Base-by-base conservation (phyloP, 169 alveolate species). In the Eimeria necatrix region DNA sequence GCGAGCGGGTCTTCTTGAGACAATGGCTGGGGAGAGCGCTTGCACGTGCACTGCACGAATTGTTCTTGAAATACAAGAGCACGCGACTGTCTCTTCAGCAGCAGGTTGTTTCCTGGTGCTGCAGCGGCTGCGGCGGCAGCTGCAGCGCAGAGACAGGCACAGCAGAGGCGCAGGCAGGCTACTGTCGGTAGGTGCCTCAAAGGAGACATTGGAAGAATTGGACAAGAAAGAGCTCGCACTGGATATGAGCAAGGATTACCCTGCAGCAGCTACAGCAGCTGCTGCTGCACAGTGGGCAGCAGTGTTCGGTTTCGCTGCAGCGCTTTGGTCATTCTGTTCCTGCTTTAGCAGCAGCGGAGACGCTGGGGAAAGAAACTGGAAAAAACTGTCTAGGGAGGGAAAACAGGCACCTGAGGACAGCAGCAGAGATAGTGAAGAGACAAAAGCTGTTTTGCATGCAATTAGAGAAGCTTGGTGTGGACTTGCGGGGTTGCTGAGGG, bases 11-110 rank as follows among this genome's bases (percentile, higher is more conserved):
- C 16, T 83, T 5, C 59, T 16, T 48, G 76, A 24, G 32, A 32
- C 53, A 20, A 22, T n/a, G 52, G 4, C 18, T 14, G 12, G 10
- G 22, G 91, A 48, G 51, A 46, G 83, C 61, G 14, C 46, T 80
- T 85, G 48, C 16, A 61, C 91, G 2, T 70, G 68, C 64, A 56
- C 64, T 18, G 56, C 90, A 22, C 59, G 81, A 20, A 83, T 80
- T 22, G 68, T 86, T 61, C 78, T 41, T 4, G 93, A 80, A 80
- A 78, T 93, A 88, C 93, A 61, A 51, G 70, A 81, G 80, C 95
- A 93, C 80, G 95, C 95, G 53, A 93, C 95, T 81, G 87, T 93
- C 6, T 51, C 95, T 1, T 48, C 91, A n/a, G 95, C 88, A 12
- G 60, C 68, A 26, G 91, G 51, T 22, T 68, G 89, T 61, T 51